phyloP scores from a whole-genome alignment of 805 yeast genomes.

The Kuraishia borneana region DNA sequence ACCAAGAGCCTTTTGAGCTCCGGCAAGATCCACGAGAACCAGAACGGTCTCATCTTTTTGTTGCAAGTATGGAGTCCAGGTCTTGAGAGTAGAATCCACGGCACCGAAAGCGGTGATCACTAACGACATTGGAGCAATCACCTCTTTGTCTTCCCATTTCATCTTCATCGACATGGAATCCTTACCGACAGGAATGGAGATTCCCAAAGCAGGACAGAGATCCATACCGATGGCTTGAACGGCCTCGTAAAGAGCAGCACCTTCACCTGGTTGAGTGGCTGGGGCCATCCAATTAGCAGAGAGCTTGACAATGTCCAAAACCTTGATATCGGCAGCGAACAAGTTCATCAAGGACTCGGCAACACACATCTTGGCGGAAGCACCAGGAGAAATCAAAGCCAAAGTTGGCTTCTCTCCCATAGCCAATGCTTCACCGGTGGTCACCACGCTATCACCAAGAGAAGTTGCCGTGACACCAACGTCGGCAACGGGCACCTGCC shows the following conservation, averaged over 20 bases:
- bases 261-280: constrained; percentile 91
- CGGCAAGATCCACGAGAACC: constrained; percentile 73
- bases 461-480: constrained; percentile 94
- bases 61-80: constrained; percentile 89
- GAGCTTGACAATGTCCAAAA: constrained; percentile 64
- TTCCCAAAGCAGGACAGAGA: constrained; percentile 84
- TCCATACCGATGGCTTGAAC: constrained; percentile 94
- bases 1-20: constrained; percentile 55
- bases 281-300: constrained; percentile 99
- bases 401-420: constrained; percentile 94
- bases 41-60: constrained; percentile 46
- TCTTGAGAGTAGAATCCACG: constrained; percentile 70
- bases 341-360: constrained; percentile 89
- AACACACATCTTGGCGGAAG: constrained; percentile 90
- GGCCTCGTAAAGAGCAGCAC: constrained; percentile 89
- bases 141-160: constrained; percentile 92
- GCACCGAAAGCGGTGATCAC: constrained; percentile 88
- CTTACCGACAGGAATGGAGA: constrained; percentile 95
- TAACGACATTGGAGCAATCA: constrained; percentile 89
- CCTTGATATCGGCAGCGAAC: constrained; percentile 79
- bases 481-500: constrained; percentile 99
- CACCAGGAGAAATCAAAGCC: constrained; percentile 80
- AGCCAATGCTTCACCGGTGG: constrained; percentile 95
- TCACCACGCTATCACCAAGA: constrained; percentile 56
- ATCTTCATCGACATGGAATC: constrained; percentile 99